Percentiles rank a stretch among this genome's conserved stretches.
phyloP scores from a whole-genome alignment of 73 alveolate species.

The Tetrahymena elliotti region DNA sequence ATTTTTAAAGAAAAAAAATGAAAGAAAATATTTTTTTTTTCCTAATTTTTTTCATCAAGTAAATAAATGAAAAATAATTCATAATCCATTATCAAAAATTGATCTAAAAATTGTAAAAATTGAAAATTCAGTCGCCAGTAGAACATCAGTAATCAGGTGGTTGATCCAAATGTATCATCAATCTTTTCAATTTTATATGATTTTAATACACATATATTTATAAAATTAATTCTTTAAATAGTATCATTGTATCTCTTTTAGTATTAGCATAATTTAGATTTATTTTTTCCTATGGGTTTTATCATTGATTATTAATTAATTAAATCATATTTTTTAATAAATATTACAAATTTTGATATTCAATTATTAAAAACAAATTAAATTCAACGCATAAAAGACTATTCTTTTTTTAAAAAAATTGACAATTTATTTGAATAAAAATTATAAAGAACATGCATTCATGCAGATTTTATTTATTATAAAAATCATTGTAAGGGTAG shows the following conservation, averaged over 20 bases:
- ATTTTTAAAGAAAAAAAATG: too few species aligned
- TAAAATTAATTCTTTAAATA: not conserved
- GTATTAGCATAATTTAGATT: not conserved
- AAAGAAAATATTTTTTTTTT: too few species aligned
- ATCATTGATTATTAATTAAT: not conserved
- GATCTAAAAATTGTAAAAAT: not conserved
- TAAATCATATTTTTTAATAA: too few species aligned
- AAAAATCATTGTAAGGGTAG: not conserved
- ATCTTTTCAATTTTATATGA: not conserved
- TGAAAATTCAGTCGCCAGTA: conserved; percentile 1
- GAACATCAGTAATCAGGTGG: conserved; percentile 1
- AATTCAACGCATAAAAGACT: not conserved
- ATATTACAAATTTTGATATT: too few species aligned
- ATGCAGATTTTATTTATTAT: not conserved
- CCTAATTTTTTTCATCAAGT: too few species aligned
- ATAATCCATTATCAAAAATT: too few species aligned
- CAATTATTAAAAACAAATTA: too few species aligned
- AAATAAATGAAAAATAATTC: too few species aligned
- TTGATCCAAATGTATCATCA: not conserved
- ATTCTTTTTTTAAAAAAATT: too few species aligned
- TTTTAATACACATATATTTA: not conserved
- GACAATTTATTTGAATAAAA: too few species aligned
- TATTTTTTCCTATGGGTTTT: not conserved
- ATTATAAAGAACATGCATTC: not conserved
- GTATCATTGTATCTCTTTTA: not conserved